Base-by-base conservation (phyloP, 768 basidiomycete genomes). In the Glaciozyma antarctica region DNA sequence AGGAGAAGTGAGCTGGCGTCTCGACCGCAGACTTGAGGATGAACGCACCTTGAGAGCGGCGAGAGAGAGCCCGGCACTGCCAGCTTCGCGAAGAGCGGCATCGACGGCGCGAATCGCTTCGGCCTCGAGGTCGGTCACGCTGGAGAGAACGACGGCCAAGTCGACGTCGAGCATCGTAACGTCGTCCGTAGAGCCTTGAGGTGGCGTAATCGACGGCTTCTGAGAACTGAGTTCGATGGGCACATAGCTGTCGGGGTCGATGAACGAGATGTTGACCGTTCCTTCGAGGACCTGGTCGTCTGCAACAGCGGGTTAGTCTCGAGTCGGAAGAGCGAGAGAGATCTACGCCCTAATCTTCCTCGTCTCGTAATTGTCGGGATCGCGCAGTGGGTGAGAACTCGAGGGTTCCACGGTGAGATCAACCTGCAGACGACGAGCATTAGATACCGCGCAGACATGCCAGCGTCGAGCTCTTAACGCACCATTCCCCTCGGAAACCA, bases 261-360 rank as follows among this genome's bases (percentile, higher is more conserved):
- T 6, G 16, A 52, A 15, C 1, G 38, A 28, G 55, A 64, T 47
- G 5, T 44, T 77, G 59, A 91, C 78, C 12, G 78, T 75, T 6
- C 86, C 87, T 76, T 92, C 89, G 56, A 90, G 85, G 71, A 90
- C 83, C 75, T 90, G 86, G 72, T 92, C 89, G 73, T 89, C 89
- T 90, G 68, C 47, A 51, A 51, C 19, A 38, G 57, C 1, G 2
- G 28, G 22, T 16, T 17, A 24, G 0, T 30, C 2, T 12, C 34
- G 19, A 47, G 43, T 1, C 43, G 9, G 22, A 22, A 9, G 53
- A 19, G 32, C 19, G 9, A 5, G 2, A 16, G 22, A 16, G 28
- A 15, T 32, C 28, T 12, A 75, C 80, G 62, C 67, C 87, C 89
- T 88, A 69, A 87, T 86, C 80, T 89, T 88, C 78, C 90, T 90